Base-by-base conservation (phyloP, 768 basidiomycete species). In the Suillus decipiens region DNA sequence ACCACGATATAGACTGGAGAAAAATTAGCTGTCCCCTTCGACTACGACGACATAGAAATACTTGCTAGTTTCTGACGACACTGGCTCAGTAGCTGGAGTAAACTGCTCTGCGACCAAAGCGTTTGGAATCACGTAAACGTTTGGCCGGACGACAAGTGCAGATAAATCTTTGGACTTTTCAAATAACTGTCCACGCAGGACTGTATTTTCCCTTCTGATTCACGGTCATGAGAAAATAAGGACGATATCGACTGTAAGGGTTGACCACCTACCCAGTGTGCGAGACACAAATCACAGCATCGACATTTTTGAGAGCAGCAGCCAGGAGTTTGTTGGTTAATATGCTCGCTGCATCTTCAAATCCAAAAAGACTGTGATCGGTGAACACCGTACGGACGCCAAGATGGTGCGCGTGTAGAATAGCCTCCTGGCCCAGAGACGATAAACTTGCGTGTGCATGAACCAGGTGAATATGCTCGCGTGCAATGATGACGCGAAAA, bases 321-420 rank as follows among this genome's bases (percentile, higher is more conserved):
- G 86, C 90, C 45, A 99, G 80, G 39, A 99, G 84, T 74, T 99
- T 99, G 79, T 99, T 99, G 6, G 97, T 98, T 66, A 98, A 80
- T 45, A 99, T 96, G 68, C 96, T 95, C 1, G 95, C 96, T 17
- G 97, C 96, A 71, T 98, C 96, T 37, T 93, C 96, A 71, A 99
- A 95, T 1, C 95, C 96, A 68, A 99, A 99, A 33, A 99, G 76
- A 70, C 92, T 95, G 69, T 99, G 96, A 75, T 99, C 97, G 0
- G 97, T 99, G 73, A 99, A 96, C 11, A 98, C 92, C 0, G 94
- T 95, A 45, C 91, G 87, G 14, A 98, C 82, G 12, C 92, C 90
- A 78, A 99, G 83, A 22, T 93, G 79, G 67, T 95, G 91, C 0
- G 95, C 85, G 66, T 98, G 95, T 19, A 98, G 76, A 61, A 99